Percentiles rank a stretch among this genome's conserved stretches.
Evolutionary conservation across 805 yeast genomes (phyloP).

Genomic region (Metschnikowia drakensbergensis): DNA sequence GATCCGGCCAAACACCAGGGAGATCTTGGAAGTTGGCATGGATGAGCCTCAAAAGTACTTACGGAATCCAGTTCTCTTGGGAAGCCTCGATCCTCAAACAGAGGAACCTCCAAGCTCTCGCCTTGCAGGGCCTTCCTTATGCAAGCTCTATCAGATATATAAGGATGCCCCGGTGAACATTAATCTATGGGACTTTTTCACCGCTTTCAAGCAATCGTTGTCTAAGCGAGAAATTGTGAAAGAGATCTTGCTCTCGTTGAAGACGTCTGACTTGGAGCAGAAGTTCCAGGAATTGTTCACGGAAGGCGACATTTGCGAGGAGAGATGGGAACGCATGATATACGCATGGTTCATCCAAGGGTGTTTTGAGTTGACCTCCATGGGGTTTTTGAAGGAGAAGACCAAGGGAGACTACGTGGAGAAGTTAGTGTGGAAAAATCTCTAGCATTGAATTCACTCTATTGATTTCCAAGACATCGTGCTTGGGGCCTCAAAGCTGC

Average conservation of each 20-base stretch:
- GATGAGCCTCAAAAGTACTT: slow-evolving; percentile 28
- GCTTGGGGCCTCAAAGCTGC: no score
- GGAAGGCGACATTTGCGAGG: slow-evolving; percentile 18
- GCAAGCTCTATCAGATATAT: slow-evolving; percentile 59
- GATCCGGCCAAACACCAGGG: slow-evolving; percentile 34
- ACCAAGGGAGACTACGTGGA: slow-evolving; percentile 64
- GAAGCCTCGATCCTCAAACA: neutral
- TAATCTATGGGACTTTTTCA: slow-evolving; percentile 64
- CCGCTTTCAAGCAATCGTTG: slow-evolving; percentile 54
- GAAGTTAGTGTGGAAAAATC: slow-evolving; percentile 66
- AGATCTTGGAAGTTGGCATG: slow-evolving; percentile 28
- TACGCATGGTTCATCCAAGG: slow-evolving; percentile 74
- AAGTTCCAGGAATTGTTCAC: slow-evolving; percentile 1
- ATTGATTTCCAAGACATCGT: neutral
- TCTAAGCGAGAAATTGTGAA: slow-evolving; percentile 22
- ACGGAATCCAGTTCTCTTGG: slow-evolving; percentile 14
- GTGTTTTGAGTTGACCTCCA: slow-evolving; percentile 61
- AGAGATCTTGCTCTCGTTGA: slow-evolving; percentile 10
- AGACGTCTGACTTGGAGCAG: neutral
- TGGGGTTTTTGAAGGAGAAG: slow-evolving; percentile 67
- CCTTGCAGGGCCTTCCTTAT: slow-evolving; percentile 15
- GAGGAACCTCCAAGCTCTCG: neutral
- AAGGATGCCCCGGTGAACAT: slow-evolving; percentile 73
- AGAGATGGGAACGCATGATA: slow-evolving; percentile 58
- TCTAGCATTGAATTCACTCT: slow-evolving; percentile 27